Evolutionary conservation across 1,139 yeast genomes (phyloP), one percentile per base, ranked within the genome.

Genomic region (Taphrina wiesneri): DNA sequence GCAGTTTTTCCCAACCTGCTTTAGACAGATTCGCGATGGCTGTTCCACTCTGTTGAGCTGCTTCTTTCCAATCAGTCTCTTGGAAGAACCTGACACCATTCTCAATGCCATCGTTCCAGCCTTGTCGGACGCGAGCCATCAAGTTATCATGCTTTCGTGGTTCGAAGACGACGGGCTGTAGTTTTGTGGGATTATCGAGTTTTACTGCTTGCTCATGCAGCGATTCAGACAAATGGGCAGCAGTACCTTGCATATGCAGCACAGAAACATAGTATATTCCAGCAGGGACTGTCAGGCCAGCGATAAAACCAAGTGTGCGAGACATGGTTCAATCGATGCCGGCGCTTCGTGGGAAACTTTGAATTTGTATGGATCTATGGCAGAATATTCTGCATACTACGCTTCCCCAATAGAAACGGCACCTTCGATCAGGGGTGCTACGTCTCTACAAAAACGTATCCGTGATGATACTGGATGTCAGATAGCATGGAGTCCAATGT

Each of bases 201-300:
- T 54, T 41, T 47, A 36, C 15, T 11, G 43, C 46, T 34, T 60
- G 64, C 30, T 60, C 51, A 19, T 60, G 57, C 23, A 60, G 64
- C 41, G 64, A 15, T 19, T 53, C 47, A 23, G 56, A 52, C 23
- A 60, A 25, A 19, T 60, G 43, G 6, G 51, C 52, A 3, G 64
- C 53, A 11, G 64, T 60, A n/a, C 64, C 64, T 2, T 51, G 47
- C 30, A 60, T 51, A 25, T 60, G 64, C 19, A 60, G 28, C n/a
- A 45, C 56, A 15, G 64, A 60, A 30, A 60, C 36, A 46, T 60
- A 60, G 52, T 60, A 60, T 5, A 60, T 28, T 5, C 64, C 57
- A 7, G 64, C 64, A 17, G 64, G 57, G n/a, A 60, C 64, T 3
- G 64, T 60, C 6, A 60, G 57, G 3, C 64, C 64, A 2, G 64